Base-by-base conservation (phyloP, 2,329 filamentous ascomycete species). In the Calonectria leucothoes region DNA sequence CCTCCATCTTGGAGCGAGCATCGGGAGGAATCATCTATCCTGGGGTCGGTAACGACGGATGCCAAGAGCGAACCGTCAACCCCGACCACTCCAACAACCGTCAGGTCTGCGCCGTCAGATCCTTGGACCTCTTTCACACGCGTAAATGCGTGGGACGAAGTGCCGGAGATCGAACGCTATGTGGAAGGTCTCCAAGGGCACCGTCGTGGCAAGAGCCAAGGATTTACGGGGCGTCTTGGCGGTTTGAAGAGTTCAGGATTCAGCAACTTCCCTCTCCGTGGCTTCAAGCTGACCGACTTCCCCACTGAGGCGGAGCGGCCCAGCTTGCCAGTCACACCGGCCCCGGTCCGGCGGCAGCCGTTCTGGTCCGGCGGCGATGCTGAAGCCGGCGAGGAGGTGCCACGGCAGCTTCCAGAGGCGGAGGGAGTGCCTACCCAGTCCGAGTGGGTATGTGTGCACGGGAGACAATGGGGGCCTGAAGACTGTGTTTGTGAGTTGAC, bases 91-190 rank as follows among this genome's bases (percentile, higher is more conserved):
- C 87, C 89, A 31, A 87, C 52, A 8, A 42, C 86, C 33, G 85
- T 88, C 72, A 84, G 84, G 55, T 78, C 87, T 70, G 85, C 84
- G 27, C 81, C 88, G 45, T 86, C 90, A 63, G 89, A 93, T 79
- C 89, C 92, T 25, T 98, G 94, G 94, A 90, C 91, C 75, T 89
- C 89, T 59, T 98, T 94, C 82, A 88, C 91, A n/a, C 90, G 92
- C 59, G 91, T 88, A 65, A 99, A 98, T 83, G 96, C 95, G 20
- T 99, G 97, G 97, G 97, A 99, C 80, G 94, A 95, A 67, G 91
- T 97, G 66, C 94, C 94, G 15, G 94, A 95, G 77, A 99, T 99
- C 79, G 93, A 95, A 80, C 91, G 91, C 75, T 99, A 98, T 82
- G 94, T 98, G 69, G 94, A 94, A 75, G 89, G 91, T 67, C 87